Percentiles rank a stretch among this genome's conserved stretches.
Evolutionary conservation across 768 basidiomycete species (phyloP).

Genomic region (Russula foetens): DNA sequence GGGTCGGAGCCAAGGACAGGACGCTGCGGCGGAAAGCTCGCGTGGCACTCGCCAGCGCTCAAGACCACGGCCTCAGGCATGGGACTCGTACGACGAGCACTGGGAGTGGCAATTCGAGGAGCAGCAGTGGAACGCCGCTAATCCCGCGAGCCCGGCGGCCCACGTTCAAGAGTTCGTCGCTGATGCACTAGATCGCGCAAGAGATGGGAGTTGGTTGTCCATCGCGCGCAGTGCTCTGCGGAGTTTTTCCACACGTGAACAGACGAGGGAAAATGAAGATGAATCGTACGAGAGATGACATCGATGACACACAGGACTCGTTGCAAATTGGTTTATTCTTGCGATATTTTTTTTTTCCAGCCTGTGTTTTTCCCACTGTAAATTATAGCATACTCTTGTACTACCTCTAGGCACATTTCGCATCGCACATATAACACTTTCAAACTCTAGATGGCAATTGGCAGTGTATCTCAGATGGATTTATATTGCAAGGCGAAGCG

Average conservation of each 20-base stretch:
- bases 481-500: neutral
- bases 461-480: neutral
- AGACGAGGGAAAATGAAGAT: neutral
- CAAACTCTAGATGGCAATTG: neutral
- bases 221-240: slow-evolving; percentile 5
- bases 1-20: slow-evolving; percentile 18
- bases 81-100: slow-evolving; percentile 61
- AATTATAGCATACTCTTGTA: slow-evolving; percentile 7
- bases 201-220: slow-evolving; percentile 12
- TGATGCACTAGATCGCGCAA: slow-evolving; percentile 29
- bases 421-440: neutral
- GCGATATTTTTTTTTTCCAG: neutral
- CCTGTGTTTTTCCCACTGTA: slow-evolving; percentile 13
- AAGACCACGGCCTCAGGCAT: slow-evolving; percentile 38
- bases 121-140: slow-evolving; percentile 19
- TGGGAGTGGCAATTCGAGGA: slow-evolving; percentile 47
- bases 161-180: slow-evolving; percentile 41
- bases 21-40: neutral
- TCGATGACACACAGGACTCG: neutral
- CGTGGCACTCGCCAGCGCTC: slow-evolving; percentile 19
- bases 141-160: slow-evolving; percentile 25
- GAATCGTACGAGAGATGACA: neutral
- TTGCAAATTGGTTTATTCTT: neutral
- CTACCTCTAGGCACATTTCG: neutral
- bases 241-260: neutral